Evolutionary conservation across 139 green algal genomes (phyloP).

Genomic region (Chlamydomonas sphaeroides): DNA sequence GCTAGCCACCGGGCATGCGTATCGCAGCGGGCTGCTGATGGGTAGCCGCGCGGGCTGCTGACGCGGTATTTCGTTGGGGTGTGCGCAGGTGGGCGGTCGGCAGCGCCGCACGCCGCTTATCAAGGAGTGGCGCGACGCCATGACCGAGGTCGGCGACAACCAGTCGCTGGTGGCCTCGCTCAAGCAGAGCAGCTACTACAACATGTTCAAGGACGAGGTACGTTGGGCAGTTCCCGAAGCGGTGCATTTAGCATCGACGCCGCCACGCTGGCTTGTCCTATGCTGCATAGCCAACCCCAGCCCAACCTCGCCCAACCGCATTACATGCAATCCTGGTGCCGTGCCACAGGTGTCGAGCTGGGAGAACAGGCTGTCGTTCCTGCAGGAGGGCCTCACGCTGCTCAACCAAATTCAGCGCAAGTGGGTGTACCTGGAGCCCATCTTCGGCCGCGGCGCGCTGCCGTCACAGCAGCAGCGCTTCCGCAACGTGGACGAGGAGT

Average conservation of each 20-base stretch:
- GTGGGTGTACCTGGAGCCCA: conserved; percentile 89
- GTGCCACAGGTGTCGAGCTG: conserved; percentile 51
- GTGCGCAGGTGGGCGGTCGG: conserved; percentile 35
- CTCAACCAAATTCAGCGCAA: conserved; percentile 83
- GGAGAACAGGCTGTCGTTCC: conserved; percentile 68
- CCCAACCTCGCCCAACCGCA: no score
- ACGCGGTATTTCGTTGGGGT: not conserved
- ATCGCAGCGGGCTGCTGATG: no score
- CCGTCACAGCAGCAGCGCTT: conserved; percentile 79
- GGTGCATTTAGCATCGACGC: no score
- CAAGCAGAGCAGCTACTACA: conserved; percentile 73
- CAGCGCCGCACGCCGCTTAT: conserved; percentile 67
- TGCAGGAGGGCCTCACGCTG: conserved; percentile 68
- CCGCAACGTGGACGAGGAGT: conserved; percentile 81
- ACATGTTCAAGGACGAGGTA: conserved; percentile 72
- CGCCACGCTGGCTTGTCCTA: no score
- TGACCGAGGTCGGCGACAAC: conserved; percentile 84
- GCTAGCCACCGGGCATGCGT: no score
- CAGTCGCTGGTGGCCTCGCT: conserved; percentile 80
- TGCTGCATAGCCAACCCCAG: not conserved
- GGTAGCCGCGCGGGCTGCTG: no score
- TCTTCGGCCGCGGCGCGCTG: conserved; percentile 83
- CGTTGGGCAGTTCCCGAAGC: no score
- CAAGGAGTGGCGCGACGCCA: conserved; percentile 84
- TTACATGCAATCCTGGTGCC: no score